These are phyloP conservation scores for Begonia masoniana DNA, from an alignment of 306 rosid genomes.

Conservation along the genomic window DNA sequence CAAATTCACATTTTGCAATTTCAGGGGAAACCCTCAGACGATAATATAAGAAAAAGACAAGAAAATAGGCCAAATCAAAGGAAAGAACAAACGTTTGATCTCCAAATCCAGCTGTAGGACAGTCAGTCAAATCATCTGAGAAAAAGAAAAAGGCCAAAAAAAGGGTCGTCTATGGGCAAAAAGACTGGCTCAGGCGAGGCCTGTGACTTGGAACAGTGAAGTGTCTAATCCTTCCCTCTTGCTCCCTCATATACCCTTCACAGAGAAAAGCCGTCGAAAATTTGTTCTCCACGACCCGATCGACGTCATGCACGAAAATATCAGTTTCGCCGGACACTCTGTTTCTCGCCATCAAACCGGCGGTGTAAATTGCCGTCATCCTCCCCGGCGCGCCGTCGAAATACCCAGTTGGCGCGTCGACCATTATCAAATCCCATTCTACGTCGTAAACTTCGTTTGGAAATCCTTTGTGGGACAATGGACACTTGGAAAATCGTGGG, in stretches of 20 bases:
- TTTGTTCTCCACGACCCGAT: slow-evolving; percentile 58
- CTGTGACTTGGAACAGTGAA: slow-evolving; percentile 71
- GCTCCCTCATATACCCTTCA: slow-evolving; percentile 58
- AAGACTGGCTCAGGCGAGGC: slow-evolving; percentile 40
- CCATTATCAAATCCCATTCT: slow-evolving; percentile 92
- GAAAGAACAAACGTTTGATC: too few relatives aligned
- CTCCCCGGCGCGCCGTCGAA: slow-evolving; percentile 74
- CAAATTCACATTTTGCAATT: too few relatives aligned
- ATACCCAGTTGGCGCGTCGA: slow-evolving; percentile 88
- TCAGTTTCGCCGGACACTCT: slow-evolving; percentile 59
- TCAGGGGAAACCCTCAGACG: too few relatives aligned
- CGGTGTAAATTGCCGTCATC: slow-evolving; percentile 84
- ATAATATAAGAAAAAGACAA: too few relatives aligned
- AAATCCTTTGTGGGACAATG: slow-evolving; percentile 44
- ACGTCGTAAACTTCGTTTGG: slow-evolving; percentile 59
- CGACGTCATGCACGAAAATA: slow-evolving; percentile 89
- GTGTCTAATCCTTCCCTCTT: slow-evolving; percentile 72
- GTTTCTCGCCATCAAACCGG: slow-evolving; percentile 82
- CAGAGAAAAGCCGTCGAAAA: slow-evolving; percentile 66
- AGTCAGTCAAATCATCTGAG: too few relatives aligned
- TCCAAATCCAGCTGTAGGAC: too few relatives aligned
- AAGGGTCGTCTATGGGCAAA: slow-evolving; percentile 34
- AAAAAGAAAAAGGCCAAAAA: not conserved
- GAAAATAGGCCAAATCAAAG: too few relatives aligned
- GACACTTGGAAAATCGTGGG: slow-evolving; percentile 60